These are phyloP conservation scores for Xanthoconium stramineum DNA, from an alignment of 768 basidiomycete species.

Conservation along the genomic window DNA sequence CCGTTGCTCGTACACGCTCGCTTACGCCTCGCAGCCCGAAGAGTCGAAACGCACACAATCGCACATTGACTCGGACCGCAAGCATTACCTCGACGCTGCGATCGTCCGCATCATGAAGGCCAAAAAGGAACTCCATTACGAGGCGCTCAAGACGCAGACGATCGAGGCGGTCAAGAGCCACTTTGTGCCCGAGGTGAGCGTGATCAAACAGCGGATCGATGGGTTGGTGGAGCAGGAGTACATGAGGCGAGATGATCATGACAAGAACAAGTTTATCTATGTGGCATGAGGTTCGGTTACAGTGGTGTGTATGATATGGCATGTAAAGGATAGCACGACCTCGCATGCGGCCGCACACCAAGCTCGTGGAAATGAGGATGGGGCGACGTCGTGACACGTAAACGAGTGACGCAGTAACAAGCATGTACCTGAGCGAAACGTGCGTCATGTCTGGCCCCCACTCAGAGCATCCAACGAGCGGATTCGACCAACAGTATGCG, in stretches of 20 bases:
- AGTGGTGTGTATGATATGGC: not conserved
- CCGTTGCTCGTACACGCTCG: not conserved
- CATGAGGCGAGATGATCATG: constrained; percentile 69
- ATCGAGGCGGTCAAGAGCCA: constrained; percentile 85
- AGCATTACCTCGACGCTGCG: constrained; percentile 84
- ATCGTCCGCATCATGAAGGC: constrained; percentile 98
- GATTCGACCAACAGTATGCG: no score
- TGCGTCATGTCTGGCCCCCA: not conserved
- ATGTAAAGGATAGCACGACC: not conserved
- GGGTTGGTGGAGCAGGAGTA: constrained; percentile 85
- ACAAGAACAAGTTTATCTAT: constrained; percentile 73
- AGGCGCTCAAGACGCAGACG: constrained; percentile 76
- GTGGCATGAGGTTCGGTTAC: constrained; percentile 50
- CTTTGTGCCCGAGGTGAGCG: constrained; percentile 79
- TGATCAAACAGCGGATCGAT: constrained; percentile 84
- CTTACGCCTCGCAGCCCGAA: constrained; percentile 55
- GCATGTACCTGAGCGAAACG: not conserved
- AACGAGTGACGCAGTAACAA: not conserved
- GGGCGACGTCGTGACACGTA: not conserved
- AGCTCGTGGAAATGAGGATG: not conserved
- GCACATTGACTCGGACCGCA: constrained; percentile 84
- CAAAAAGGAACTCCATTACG: constrained; percentile 77
- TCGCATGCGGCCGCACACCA: not conserved
- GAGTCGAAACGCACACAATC: constrained; percentile 81
- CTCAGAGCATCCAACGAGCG: not conserved